These are phyloP conservation scores for Guadua angustifolia DNA, from an alignment of 176 grass and related monocot species.

Conservation along the genomic window DNA sequence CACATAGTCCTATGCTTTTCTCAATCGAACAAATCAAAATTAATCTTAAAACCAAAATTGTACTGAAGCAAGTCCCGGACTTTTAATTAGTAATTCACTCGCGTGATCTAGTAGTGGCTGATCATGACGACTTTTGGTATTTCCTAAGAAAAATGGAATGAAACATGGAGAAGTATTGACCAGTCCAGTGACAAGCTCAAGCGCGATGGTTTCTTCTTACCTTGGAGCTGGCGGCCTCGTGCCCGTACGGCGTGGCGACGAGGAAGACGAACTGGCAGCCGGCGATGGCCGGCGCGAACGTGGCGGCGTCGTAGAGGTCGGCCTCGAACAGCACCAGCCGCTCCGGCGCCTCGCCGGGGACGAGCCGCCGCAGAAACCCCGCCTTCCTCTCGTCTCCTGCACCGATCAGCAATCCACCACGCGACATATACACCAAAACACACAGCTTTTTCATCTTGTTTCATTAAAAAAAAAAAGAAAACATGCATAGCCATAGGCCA, in stretches of 20 bases:
- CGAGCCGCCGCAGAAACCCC: slow-evolving; percentile 46
- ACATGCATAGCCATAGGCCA: too few relatives aligned
- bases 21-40: background rate
- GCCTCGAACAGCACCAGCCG: slow-evolving; percentile 61
- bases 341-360: slow-evolving; percentile 44
- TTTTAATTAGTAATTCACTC: background rate
- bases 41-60: background rate
- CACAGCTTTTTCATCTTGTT: too few relatives aligned
- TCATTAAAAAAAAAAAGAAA: too few relatives aligned
- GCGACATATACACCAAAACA: background rate
- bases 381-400: slow-evolving; percentile 56
- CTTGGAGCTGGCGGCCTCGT: slow-evolving; percentile 30
- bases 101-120: background rate
- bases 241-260: slow-evolving; percentile 52
- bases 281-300: slow-evolving; percentile 58
- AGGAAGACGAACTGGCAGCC: slow-evolving; percentile 73
- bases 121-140: background rate
- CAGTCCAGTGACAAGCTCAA: background rate
- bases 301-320: slow-evolving; percentile 57
- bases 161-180: too few relatives aligned
- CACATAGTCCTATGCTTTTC: background rate
- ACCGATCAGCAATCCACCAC: too few relatives aligned
- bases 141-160: too few relatives aligned
- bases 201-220: background rate
- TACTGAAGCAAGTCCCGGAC: background rate